Percentiles rank a stretch among this genome's conserved stretches.
Evolutionary conservation across 2,329 filamentous ascomycete species (phyloP).

Genomic region (Aspergillus felis): DNA sequence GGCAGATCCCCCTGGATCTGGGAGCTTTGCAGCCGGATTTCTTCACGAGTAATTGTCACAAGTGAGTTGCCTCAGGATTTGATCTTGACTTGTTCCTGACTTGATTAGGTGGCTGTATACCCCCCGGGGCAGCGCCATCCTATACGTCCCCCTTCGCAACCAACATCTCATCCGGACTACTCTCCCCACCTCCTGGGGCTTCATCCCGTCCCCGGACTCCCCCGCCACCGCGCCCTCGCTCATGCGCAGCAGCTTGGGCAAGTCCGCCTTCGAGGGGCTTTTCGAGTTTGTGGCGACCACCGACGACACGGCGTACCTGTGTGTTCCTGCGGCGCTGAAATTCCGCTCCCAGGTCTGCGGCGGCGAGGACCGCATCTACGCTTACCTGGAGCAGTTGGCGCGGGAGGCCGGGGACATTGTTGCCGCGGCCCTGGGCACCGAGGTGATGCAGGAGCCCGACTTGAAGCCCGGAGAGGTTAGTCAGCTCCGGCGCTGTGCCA

Average conservation of each 20-base stretch:
- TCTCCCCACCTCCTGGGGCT: conserved; percentile 78
- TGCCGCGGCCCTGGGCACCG: conserved; percentile 63
- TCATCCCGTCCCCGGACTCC: conserved; percentile 45
- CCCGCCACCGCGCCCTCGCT: conserved; percentile 46
- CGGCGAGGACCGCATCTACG: conserved; percentile 66
- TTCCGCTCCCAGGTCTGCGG: conserved; percentile 68
- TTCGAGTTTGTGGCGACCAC: conserved; percentile 76
- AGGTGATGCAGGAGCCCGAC: conserved; percentile 58
- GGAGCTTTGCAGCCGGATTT: conserved; percentile 70
- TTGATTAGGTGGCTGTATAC: conserved; percentile 67
- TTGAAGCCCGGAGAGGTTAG: conserved; percentile 24
- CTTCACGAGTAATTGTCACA: conserved; percentile 82
- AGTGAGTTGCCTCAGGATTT: conserved; percentile 38
- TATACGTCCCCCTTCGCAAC: conserved; percentile 74
- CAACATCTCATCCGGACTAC: conserved; percentile 71
- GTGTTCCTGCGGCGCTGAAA: conserved; percentile 64
- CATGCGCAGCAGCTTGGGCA: conserved; percentile 36
- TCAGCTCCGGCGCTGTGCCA: conserved; percentile 58
- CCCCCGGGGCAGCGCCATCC: conserved; percentile 73
- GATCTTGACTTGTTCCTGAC: conserved; percentile 4
- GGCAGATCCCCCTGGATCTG: conserved; percentile 71
- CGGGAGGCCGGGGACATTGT: conserved; percentile 58
- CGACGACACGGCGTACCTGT: conserved; percentile 69
- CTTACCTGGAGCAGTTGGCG: conserved; percentile 62
- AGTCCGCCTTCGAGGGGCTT: conserved; percentile 60